Evolutionary conservation across 768 basidiomycete species (phyloP).

Genomic region (Suillus decipiens): DNA sequence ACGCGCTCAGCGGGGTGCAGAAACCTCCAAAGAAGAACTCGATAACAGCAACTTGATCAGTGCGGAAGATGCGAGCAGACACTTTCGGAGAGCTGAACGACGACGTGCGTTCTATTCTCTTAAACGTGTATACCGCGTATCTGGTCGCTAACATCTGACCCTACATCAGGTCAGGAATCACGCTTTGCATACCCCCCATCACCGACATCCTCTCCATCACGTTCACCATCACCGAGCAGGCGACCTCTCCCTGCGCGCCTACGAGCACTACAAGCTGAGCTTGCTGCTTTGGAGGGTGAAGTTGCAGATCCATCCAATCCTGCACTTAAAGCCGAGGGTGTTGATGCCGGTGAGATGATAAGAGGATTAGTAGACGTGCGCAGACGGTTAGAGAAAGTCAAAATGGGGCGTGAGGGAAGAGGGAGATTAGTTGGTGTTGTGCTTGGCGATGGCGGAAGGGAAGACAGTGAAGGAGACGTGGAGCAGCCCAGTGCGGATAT

Average conservation of each 20-base stretch:
- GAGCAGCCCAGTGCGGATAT: slow-evolving; percentile 13
- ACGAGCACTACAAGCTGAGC: slow-evolving; percentile 71
- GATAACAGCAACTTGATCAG: slow-evolving; percentile 65
- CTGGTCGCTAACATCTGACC: neutral
- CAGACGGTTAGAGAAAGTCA: slow-evolving; percentile 65
- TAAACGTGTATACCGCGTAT: neutral
- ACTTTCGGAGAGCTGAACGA: slow-evolving; percentile 72
- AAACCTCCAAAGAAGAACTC: slow-evolving; percentile 61
- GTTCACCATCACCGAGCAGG: slow-evolving; percentile 29
- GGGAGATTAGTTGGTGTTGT: slow-evolving; percentile 63
- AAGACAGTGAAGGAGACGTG: slow-evolving; percentile 10
- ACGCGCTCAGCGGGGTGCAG: slow-evolving; percentile 29
- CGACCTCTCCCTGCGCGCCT: slow-evolving; percentile 60
- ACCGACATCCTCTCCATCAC: slow-evolving; percentile 44
- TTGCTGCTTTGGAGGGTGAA: slow-evolving; percentile 78
- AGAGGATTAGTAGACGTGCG: slow-evolving; percentile 77
- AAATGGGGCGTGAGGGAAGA: slow-evolving; percentile 64
- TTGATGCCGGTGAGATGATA: slow-evolving; percentile 76
- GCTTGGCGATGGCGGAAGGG: slow-evolving; percentile 30
- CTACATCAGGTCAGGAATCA: slow-evolving; percentile 50
- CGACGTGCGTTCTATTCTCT: slow-evolving; percentile 40
- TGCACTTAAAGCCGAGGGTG: slow-evolving; percentile 57
- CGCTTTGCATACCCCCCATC: slow-evolving; percentile 74
- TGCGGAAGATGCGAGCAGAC: slow-evolving; percentile 66
- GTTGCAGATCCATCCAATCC: slow-evolving; percentile 82